These are phyloP conservation scores for Candida easanensis DNA, from an alignment of 805 yeast species.

Conservation along the genomic window DNA sequence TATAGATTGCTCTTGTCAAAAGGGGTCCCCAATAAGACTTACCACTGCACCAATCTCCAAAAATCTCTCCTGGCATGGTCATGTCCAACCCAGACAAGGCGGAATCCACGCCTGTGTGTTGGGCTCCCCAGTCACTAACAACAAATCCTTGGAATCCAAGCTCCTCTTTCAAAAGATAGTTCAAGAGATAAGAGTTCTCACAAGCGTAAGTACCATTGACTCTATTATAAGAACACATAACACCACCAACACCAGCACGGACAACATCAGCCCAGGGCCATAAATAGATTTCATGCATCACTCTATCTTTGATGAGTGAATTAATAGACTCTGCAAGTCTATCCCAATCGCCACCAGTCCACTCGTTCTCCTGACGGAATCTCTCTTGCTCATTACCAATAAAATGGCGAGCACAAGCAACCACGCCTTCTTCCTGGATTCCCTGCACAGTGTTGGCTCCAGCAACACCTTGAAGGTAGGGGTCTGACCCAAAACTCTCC, in stretches of 20 bases:
- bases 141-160: conserved; percentile 67
- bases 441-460: conserved; percentile 54
- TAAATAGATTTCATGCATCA: conserved; percentile 57
- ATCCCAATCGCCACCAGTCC: conserved; percentile 46
- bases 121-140: conserved; percentile 69
- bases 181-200: conserved; percentile 54
- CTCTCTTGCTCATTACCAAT: conserved; percentile 64
- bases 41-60: conserved; percentile 51
- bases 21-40: conserved; percentile 58
- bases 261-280: conserved; percentile 70
- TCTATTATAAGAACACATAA: conserved; percentile 60
- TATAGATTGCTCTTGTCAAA: conserved; percentile 51
- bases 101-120: conserved; percentile 53
- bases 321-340: conserved; percentile 43
- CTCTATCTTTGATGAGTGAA: conserved; percentile 56
- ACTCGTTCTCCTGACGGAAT: conserved; percentile 51
- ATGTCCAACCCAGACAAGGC: conserved; percentile 61
- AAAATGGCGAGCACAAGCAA: conserved; percentile 55
- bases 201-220: conserved; percentile 58
- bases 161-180: conserved; percentile 55
- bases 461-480: conserved; percentile 54
- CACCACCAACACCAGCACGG: conserved; percentile 55
- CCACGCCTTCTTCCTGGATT: conserved; percentile 54
- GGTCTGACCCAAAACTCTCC: conserved; percentile 64
- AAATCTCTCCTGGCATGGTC: conserved; percentile 61